These are phyloP conservation scores for Pythium vanterpoolii DNA, from an alignment of 352 stramenopile genomes.

Conservation along the genomic window DNA sequence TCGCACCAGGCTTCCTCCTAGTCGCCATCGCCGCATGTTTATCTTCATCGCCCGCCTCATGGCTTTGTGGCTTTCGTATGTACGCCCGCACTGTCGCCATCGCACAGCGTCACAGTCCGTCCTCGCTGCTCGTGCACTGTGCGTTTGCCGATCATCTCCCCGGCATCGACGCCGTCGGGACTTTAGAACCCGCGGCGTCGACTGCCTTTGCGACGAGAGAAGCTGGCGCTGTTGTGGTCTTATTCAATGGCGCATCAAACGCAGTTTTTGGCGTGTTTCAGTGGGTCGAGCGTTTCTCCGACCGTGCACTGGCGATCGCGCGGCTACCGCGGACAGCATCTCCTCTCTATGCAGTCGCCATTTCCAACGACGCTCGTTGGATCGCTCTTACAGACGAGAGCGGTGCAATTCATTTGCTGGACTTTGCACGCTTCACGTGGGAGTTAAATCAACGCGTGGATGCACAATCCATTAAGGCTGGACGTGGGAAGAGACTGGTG, in stretches of 20 bases:
- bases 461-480: too few relatives aligned
- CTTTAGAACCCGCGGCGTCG: background rate
- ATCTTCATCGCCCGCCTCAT: background rate
- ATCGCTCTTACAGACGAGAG: constrained; percentile 24
- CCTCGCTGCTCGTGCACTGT: constrained; percentile 38
- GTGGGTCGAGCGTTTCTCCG: constrained; percentile 58
- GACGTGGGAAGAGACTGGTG: constrained; percentile 28
- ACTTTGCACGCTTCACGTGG: constrained; percentile 31
- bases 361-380: constrained; percentile 35
- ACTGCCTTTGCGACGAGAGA: constrained; percentile 1
- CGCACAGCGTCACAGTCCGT: background rate
- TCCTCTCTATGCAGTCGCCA: constrained; percentile 16
- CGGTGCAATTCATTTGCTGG: constrained; percentile 32
- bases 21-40: constrained; percentile 25
- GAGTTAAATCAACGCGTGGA: background rate
- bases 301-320: constrained; percentile 39
- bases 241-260: constrained; percentile 19
- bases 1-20: constrained; percentile 37
- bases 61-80: constrained; percentile 52
- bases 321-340: constrained; percentile 19
- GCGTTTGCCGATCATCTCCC: constrained; percentile 30
- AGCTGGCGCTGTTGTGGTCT: constrained; percentile 32
- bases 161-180: background rate
- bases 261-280: constrained; percentile 33
- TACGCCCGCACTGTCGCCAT: constrained; percentile 22